phyloP scores from a whole-genome alignment of 129 eudicot genomes.

The Solidago caesia region DNA sequence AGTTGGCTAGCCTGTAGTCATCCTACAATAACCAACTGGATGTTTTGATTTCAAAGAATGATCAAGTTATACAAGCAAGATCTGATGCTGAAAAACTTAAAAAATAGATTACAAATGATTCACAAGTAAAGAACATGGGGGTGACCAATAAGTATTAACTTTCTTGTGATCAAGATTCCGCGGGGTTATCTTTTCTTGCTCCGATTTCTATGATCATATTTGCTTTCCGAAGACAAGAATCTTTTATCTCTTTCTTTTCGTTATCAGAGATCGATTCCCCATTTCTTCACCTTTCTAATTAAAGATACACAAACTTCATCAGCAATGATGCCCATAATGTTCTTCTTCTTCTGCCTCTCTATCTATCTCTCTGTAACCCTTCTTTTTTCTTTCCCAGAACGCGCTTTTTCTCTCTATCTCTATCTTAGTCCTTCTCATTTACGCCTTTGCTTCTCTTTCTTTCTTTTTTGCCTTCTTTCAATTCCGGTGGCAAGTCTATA shows the following conservation, averaged over 20 bases:
- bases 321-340: constrained; percentile 54
- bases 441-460: constrained; percentile 29
- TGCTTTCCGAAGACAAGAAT: constrained; percentile 73
- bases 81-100: constrained; percentile 27
- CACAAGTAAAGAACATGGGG: constrained; percentile 24
- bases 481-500: constrained; percentile 46
- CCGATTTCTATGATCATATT: constrained; percentile 49
- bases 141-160: constrained; percentile 43
- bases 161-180: constrained; percentile 37
- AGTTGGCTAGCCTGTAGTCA: constrained; percentile 55
- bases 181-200: constrained; percentile 37
- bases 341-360: constrained; percentile 32
- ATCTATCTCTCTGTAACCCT: constrained; percentile 30
- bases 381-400: constrained; percentile 27
- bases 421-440: constrained; percentile 64
- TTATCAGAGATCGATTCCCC: constrained; percentile 46
- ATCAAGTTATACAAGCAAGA: constrained; percentile 30
- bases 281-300: constrained; percentile 27
- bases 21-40: constrained; percentile 64
- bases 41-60: constrained; percentile 38
- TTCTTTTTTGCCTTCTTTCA: constrained; percentile 33
- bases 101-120: constrained; percentile 18
- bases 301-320: constrained; percentile 53
- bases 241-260: constrained; percentile 43
- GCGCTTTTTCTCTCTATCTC: constrained; percentile 23